Evolutionary conservation across 495 filamentous ascomycete species (phyloP), one percentile per base, ranked within the genome.

Genomic region (Pyrenopolyporus hunteri): DNA sequence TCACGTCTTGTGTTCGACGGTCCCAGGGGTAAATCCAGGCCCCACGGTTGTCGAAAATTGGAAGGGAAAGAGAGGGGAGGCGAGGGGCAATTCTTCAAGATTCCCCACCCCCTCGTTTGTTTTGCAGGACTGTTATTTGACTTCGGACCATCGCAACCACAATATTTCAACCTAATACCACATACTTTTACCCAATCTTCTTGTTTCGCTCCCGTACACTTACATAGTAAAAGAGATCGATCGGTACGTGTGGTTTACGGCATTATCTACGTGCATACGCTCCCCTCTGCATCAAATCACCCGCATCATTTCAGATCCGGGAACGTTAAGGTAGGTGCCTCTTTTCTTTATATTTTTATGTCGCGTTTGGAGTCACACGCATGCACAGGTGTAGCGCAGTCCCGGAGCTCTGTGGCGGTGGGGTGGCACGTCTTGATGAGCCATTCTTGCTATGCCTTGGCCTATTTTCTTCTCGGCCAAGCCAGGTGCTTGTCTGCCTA

Each of bases 111-210:
- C 59, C 59, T 62, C 59, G 52, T 56, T 63, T 49, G 52, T 57
- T 63, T 51, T 45, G 48, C 55, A 50, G 33, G 35, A 50, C 20
- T 58, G 49, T 39, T 61, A 54, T 54, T 61, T 54, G 40, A 48
- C 33, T 48, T 51, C 1, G 50, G 23, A 44, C 26, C 14, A 14
- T 46, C 26, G 26, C 59, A 63, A 63, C 45, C 39, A 32, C 31
- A 50, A 54, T 35, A 61, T 63, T 63, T 63, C 59, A 63, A 63
- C 59, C 59, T 57, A 43, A 63, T 57, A 63, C 54, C 37, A 64
- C 61, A 57, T 57, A 57, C 23, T 36, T 32, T 44, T 64, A 53
- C 55, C 55, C 61, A 59, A 59, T 59, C 50, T 65, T 50, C 52
- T 65, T 5, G 31, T 39, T 33, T 6, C 13, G 10, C 28, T 33